Conservation (phyloP, 2,329 filamentous ascomycete species). For the Rhinocladiella similis region DNA sequence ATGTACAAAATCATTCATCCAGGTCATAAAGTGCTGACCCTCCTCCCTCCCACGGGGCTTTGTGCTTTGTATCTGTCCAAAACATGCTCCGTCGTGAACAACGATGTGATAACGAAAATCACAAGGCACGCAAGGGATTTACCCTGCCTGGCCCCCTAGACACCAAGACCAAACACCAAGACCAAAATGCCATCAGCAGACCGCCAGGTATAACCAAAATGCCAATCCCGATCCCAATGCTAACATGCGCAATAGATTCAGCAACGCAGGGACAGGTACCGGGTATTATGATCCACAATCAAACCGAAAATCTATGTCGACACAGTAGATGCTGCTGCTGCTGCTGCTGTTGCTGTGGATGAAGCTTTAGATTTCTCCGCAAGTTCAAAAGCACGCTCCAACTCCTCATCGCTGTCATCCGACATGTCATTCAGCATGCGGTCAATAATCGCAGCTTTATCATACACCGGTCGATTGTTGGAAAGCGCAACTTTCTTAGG, state of each 20-base stretch:
- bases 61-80: too few species aligned
- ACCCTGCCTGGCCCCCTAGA: too few species aligned
- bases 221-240: not conserved
- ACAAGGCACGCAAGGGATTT: too few species aligned
- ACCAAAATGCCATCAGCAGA: not conserved
- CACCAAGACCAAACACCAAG: too few species aligned
- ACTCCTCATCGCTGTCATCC: constrained; percentile 37
- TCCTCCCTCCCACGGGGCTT: too few species aligned
- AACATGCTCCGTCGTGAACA: too few species aligned
- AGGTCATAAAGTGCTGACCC: too few species aligned
- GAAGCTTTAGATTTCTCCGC: constrained; percentile 10
- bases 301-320: constrained; percentile 10
- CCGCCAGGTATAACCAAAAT: not conserved
- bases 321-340: constrained; percentile 6
- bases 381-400: constrained; percentile 25
- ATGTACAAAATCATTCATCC: too few species aligned
- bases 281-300: not conserved
- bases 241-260: not conserved
- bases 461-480: constrained; percentile 14
- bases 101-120: too few species aligned
- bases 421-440: constrained; percentile 33
- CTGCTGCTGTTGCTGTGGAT: not conserved
- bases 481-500: constrained; percentile 30
- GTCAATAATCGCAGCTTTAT: constrained; percentile 32
- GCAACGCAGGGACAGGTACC: not conserved